These are phyloP conservation scores for Quillaja saponaria DNA, from an alignment of 306 rosid species.

Conservation along the genomic window DNA sequence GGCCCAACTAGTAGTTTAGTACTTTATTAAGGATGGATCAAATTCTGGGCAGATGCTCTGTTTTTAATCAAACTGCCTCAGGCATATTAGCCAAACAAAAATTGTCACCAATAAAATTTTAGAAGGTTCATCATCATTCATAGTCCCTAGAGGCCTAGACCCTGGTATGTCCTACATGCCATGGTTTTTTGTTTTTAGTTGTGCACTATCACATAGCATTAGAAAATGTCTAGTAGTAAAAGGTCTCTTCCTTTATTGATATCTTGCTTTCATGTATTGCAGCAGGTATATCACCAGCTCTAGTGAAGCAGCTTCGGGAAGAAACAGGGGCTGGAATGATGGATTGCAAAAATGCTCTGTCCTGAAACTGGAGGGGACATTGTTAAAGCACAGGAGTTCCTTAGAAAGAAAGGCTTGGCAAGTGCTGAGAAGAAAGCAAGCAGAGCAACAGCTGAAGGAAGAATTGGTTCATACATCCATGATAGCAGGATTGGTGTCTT, in stretches of 20 bases:
- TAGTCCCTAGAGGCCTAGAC: too few species aligned
- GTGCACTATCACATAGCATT: slow-evolving; percentile 4
- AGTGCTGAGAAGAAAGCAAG: slow-evolving; percentile 96
- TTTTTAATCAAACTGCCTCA: slow-evolving; percentile 14
- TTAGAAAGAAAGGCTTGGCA: slow-evolving; percentile 88
- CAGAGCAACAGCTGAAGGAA: slow-evolving; percentile 94
- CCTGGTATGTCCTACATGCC: slow-evolving; percentile 10
- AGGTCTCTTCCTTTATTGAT: slow-evolving; percentile 19
- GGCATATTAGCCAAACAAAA: background rate
- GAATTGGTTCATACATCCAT: slow-evolving; percentile 90
- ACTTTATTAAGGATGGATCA: slow-evolving; percentile 4
- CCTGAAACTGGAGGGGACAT: slow-evolving; percentile 84
- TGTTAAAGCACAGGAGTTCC: slow-evolving; percentile 80
- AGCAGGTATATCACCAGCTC: slow-evolving; percentile 85
- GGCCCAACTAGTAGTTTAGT: slow-evolving; percentile 16
- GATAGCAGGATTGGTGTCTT: slow-evolving; percentile 90
- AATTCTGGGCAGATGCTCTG: background rate
- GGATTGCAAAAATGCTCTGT: slow-evolving; percentile 93
- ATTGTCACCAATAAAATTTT: slow-evolving; percentile 3
- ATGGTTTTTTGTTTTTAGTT: background rate
- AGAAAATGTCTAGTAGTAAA: background rate
- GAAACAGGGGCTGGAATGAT: slow-evolving; percentile 99
- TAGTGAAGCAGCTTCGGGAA: slow-evolving; percentile 92
- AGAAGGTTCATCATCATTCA: background rate
- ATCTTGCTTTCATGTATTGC: slow-evolving; percentile 25